Percentiles rank a stretch among this genome's conserved stretches.
These are phyloP conservation scores for Cutaneotrichosporon mucoides DNA, from an alignment of 1,284 basidiomycete species.

Conservation along the genomic window DNA sequence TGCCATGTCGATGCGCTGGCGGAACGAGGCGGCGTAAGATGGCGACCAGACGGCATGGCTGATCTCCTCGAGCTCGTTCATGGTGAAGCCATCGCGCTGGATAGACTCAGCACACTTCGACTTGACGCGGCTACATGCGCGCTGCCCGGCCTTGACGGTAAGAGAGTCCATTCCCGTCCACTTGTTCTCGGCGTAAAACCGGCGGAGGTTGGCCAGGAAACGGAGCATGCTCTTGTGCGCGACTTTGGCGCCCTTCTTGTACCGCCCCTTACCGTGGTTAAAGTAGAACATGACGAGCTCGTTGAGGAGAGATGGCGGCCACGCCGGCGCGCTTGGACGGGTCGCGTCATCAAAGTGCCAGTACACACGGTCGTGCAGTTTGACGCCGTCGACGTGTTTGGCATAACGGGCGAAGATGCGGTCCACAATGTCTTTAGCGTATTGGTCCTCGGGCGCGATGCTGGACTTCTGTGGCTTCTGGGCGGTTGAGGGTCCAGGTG, in stretches of 20 bases:
- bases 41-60: not conserved
- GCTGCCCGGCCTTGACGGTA: too few relatives aligned
- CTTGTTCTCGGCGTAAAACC: not conserved
- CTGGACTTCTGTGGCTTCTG: too few relatives aligned
- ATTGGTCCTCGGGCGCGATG: not conserved
- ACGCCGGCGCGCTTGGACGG: not conserved
- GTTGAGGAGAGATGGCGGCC: not conserved
- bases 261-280: not conserved
- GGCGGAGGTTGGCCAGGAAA: not conserved
- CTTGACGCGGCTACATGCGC: too few relatives aligned
- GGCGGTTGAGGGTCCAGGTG: too few relatives aligned
- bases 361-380: not conserved
- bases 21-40: not conserved
- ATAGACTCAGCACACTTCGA: too few relatives aligned
- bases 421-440: not conserved
- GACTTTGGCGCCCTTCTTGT: not conserved
- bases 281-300: conserved; percentile 4
- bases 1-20: conserved; percentile 4
- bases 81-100: too few relatives aligned
- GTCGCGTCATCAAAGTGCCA: conserved; percentile 1
- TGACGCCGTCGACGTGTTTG: not conserved
- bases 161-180: not conserved
- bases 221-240: not conserved
- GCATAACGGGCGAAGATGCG: conserved; percentile 5
- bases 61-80: too few relatives aligned